Conservation (phyloP, 441 rosid species). For the Rhodomyrtus psidioides region DNA sequence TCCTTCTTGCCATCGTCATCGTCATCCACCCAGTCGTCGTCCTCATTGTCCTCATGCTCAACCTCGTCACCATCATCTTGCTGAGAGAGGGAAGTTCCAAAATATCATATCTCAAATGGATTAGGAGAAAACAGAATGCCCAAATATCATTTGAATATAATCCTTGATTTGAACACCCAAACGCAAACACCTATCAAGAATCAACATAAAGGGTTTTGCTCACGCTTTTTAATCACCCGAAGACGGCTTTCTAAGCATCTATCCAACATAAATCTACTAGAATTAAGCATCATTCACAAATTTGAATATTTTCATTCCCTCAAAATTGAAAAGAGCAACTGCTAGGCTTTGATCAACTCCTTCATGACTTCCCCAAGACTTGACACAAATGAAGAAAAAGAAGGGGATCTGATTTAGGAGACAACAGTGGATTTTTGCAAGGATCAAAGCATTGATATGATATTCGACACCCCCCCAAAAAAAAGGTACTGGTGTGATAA, state of each 20-base stretch:
- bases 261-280: background rate
- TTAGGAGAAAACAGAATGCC: background rate
- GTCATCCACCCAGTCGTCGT: background rate
- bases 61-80: background rate
- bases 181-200: background rate
- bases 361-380: background rate
- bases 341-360: background rate
- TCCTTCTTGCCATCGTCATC: background rate
- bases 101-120: background rate
- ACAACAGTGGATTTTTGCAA: background rate
- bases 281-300: background rate
- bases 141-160: background rate
- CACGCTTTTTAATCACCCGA: background rate
- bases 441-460: background rate
- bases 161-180: background rate
- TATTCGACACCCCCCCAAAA: no score
- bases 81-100: background rate
- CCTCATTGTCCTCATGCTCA: background rate
- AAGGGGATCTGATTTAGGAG: background rate
- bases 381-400: background rate
- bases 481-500: background rate
- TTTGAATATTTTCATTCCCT: background rate
- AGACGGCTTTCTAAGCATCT: background rate
- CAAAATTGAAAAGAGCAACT: background rate
- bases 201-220: background rate